These are phyloP conservation scores for Neocatenulostroma microsporum DNA, from an alignment of 2,329 filamentous ascomycete species.

Conservation along the genomic window DNA sequence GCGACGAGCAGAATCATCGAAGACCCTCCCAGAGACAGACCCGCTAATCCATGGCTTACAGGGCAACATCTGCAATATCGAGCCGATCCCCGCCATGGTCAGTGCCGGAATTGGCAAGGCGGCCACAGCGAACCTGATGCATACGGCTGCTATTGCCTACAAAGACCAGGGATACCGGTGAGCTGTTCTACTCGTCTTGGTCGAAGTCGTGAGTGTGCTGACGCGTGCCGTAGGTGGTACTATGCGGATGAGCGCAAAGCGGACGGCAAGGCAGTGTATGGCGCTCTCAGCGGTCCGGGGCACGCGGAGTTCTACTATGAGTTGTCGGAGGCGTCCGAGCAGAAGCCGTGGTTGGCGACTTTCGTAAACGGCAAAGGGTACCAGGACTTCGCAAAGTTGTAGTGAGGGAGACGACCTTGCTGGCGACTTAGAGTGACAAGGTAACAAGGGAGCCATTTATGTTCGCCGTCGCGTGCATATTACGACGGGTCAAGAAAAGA, in stretches of 20 bases:
- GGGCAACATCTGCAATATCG: conserved; percentile 34
- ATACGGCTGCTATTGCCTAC: conserved; percentile 30
- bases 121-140: conserved; percentile 31
- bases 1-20: too few species aligned
- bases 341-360: conserved; percentile 29
- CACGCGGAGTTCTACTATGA: conserved; percentile 30
- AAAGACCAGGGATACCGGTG: conserved; percentile 30
- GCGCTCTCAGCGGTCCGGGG: conserved; percentile 31
- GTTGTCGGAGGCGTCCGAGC: conserved; percentile 20
- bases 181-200: conserved; percentile 13
- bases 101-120: conserved; percentile 34
- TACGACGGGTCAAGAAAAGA: too few species aligned
- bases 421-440: too few species aligned
- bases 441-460: too few species aligned
- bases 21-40: too few species aligned
- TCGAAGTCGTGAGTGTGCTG: too few species aligned
- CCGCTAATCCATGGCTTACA: too few species aligned
- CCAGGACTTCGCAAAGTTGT: too few species aligned
- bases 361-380: conserved; percentile 32
- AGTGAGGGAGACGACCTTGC: too few species aligned
- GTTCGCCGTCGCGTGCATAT: too few species aligned
- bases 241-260: conserved; percentile 43
- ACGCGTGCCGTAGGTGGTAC: conserved; percentile 41
- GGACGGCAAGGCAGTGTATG: conserved; percentile 30
- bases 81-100: conserved; percentile 21